Base-by-base conservation (phyloP, 2,329 filamentous ascomycete species). In the Fusarium euwallaceae region DNA sequence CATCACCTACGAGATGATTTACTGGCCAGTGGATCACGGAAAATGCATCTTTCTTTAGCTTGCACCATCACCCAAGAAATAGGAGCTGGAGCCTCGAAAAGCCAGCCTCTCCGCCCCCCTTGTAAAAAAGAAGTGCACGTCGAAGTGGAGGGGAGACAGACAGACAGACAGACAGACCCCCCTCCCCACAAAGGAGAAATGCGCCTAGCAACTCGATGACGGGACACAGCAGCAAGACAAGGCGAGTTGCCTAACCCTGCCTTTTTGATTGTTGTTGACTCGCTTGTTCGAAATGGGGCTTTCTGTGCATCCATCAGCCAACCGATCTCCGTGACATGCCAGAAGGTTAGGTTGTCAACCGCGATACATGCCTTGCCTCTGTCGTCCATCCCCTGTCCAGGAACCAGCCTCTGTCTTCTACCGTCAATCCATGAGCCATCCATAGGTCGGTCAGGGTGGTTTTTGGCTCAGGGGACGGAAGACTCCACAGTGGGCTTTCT, bases 111-210 rank as follows among this genome's bases (percentile, higher is more conserved):
- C 39, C 62, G 53, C 24, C n/a, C 39, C 39, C 39, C 39, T 43
- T 43, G 39, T 43, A 20, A 43, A 43, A 43, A 43, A 43, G 39
- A 43, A 32, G 29, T 32, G 29, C 29, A 29, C 29, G 39, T 41
- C 39, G 10, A 20, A n/a, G 39, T 43, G 39, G 39, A 43, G 39
- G n/a, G 39, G 29, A 32, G 9, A 32, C 29, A 27, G 24, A 27
- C 24, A 27, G 24, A 6, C 24, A 27, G 24, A 27, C 24, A 22
- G 22, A 22, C 24, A 27, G 24, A 27, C 71, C 71, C 71, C 71
- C 71, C 71, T 72, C 72, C 68, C 69, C 66, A 75, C 60, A 62
- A 66, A 66, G 69, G 67, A 72, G 61, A 74, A 72, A 62, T 72
- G 65, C 72, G 69, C 64, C 61, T 63, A 74, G 65, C 60, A 61